These are phyloP conservation scores for Infundibulicybe gibba DNA, from an alignment of 768 basidiomycete species.

Conservation along the genomic window DNA sequence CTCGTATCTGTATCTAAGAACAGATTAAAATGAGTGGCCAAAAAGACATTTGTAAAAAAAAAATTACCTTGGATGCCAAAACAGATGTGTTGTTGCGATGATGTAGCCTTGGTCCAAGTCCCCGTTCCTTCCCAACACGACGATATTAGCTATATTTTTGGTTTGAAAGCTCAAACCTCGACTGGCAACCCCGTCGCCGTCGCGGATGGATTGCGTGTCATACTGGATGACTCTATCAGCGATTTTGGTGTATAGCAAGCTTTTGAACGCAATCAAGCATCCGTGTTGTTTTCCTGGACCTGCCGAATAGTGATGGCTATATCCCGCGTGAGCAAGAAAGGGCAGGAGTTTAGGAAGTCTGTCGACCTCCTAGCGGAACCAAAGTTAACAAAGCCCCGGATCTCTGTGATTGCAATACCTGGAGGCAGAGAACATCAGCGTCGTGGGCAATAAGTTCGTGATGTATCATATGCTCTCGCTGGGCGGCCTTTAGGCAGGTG, in stretches of 20 bases:
- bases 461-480: slow-evolving; percentile 74
- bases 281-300: slow-evolving; percentile 83
- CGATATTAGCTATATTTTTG: slow-evolving; percentile 76
- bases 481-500: slow-evolving; percentile 72
- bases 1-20: slow-evolving; percentile 72
- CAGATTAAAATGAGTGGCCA: slow-evolving; percentile 13
- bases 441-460: slow-evolving; percentile 67
- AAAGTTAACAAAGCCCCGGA: no score
- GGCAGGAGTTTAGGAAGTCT: slow-evolving; percentile 71
- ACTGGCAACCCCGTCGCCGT: slow-evolving; percentile 29
- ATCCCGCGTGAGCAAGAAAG: slow-evolving; percentile 59
- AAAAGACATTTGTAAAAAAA: background rate
- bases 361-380: slow-evolving; percentile 74
- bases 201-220: slow-evolving; percentile 59
- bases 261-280: slow-evolving; percentile 75
- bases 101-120: slow-evolving; percentile 53
- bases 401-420: slow-evolving; percentile 61
- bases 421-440: slow-evolving; percentile 85
- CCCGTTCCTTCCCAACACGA: slow-evolving; percentile 52
- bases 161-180: slow-evolving; percentile 65
- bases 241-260: slow-evolving; percentile 41
- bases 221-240: slow-evolving; percentile 55
- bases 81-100: slow-evolving; percentile 87
- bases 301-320: slow-evolving; percentile 59
- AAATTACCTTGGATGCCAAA: slow-evolving; percentile 88